A percentile compares a stretch with the other conserved stretches of the same genome.
Conservation (phyloP, 1,284 basidiomycete species). For the Microbotryum silenes-acaulis region DNA sequence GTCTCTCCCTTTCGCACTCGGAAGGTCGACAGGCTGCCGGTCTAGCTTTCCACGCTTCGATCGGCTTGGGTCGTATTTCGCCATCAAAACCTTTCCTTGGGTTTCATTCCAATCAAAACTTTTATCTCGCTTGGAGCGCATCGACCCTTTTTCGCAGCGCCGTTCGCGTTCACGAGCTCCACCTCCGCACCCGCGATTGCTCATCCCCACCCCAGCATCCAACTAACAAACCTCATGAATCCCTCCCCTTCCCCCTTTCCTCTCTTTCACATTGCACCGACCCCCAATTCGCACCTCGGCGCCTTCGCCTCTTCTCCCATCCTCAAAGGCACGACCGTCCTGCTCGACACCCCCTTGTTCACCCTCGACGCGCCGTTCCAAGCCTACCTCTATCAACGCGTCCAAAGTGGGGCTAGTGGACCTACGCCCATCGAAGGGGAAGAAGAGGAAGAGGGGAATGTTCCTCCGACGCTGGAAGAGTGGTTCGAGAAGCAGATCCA, state of each 20-base stretch:
- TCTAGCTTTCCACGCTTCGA: too few relatives aligned
- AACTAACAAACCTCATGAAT: too few relatives aligned
- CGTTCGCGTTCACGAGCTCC: too few relatives aligned
- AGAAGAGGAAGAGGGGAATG: constrained; percentile 14
- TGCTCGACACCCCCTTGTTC: constrained; percentile 32
- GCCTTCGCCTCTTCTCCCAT: constrained; percentile 21
- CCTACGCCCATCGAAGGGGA: constrained; percentile 26
- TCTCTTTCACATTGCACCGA: constrained; percentile 17
- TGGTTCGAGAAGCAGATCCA: constrained; percentile 20
- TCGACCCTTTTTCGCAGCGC: too few relatives aligned
- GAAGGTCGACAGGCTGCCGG: too few relatives aligned
- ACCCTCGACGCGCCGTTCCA: constrained; percentile 26
- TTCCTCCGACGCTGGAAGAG: constrained; percentile 13
- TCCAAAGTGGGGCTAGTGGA: constrained; percentile 7
- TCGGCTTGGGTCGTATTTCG: too few relatives aligned
- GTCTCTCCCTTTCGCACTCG: too few relatives aligned
- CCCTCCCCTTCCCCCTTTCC: neutral
- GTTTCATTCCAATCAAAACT: too few relatives aligned
- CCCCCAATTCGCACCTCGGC: constrained; percentile 26
- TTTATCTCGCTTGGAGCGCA: too few relatives aligned
- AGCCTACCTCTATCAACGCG: constrained; percentile 21
- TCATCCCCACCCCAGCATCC: too few relatives aligned
- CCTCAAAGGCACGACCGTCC: constrained; percentile 21
- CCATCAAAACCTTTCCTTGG: too few relatives aligned
- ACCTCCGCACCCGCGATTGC: too few relatives aligned